Base-by-base conservation (phyloP, 176 grass and related monocot genomes). In the Aegilops umbellulata region DNA sequence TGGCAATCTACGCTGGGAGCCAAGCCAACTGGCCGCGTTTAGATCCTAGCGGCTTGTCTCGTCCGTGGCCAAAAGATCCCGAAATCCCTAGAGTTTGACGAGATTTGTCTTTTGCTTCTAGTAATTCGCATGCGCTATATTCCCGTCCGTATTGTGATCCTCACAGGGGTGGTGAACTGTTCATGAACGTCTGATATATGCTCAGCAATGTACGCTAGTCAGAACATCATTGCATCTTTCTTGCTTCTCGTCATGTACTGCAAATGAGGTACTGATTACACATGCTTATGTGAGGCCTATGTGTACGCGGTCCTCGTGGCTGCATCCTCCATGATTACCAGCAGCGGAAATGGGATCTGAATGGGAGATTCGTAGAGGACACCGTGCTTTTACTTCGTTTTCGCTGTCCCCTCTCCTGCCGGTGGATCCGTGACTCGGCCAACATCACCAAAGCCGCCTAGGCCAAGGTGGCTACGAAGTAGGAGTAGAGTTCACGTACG, bases 301-400 rank as follows among this genome's bases (percentile, higher is more conserved):
- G 19, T 53, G 49, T 7, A 53, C 16, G 16, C 16, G 6, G 49
- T 53, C 49, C 16, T 53, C 49, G 49, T 7, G 16, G 49, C 49
- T 19, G 49, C 49, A 2, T 53, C 49, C 49, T 53, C 49, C 80
- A 84, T 76, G 82, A 89, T 81, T 85, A 80, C 68, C 30, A n/a
- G 35, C 31, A 22, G 41, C 49, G 17, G 39, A 46, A 31, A 26
- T 29, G 72, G 7, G 84, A 82, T 82, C 78, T 64, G 38, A 60
- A 89, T 55, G 70, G 79, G 79, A 90, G 79, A 86, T 90, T 86
- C 51, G 65, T 39, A 13, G 88, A 82, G 6, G 84, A 83, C 57
- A 53, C 49, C 20, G 1, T 35, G 22, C 42, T 86, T 73, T 79
- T 39, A 64, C 42, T 83, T 90, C 65, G 80, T 83, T 79, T 87